Evolutionary conservation across 1,284 basidiomycete species (phyloP).

Genomic region (Boletus austroedulis): DNA sequence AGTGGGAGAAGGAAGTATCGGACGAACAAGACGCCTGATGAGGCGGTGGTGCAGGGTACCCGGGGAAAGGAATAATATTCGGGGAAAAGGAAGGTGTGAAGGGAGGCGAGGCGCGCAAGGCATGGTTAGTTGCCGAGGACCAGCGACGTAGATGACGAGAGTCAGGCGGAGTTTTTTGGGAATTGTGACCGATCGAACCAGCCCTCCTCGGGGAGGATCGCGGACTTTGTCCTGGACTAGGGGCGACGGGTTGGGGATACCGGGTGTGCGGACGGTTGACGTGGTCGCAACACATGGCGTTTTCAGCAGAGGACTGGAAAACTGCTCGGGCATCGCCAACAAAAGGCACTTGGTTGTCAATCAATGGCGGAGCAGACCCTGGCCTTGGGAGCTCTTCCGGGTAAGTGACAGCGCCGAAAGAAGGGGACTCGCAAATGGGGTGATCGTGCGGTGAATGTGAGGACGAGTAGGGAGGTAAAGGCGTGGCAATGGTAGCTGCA

Average conservation of each 20-base stretch:
- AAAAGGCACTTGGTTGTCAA: constrained; percentile 30
- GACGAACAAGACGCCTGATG: constrained; percentile 7
- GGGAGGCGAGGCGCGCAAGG: constrained; percentile 26
- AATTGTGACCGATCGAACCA: constrained; percentile 35
- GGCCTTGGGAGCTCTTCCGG: constrained; percentile 26
- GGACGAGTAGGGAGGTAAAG: constrained; percentile 32
- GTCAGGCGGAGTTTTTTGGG: constrained; percentile 30
- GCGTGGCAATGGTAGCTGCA: constrained; percentile 29
- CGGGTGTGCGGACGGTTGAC: constrained; percentile 22
- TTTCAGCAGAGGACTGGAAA: constrained; percentile 14
- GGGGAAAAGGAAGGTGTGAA: constrained; percentile 17
- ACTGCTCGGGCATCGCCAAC: constrained; percentile 28
- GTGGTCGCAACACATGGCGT: constrained; percentile 17
- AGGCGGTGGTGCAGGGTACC: constrained; percentile 13
- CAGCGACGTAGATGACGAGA: constrained; percentile 34
- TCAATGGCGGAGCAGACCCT: constrained; percentile 33
- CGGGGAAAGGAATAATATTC: constrained; percentile 19
- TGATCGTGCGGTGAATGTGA: constrained; percentile 35
- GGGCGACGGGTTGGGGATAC: constrained; percentile 22
- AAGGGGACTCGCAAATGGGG: constrained; percentile 23
- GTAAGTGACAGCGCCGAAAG: constrained; percentile 24
- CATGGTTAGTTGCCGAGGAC: constrained; percentile 34
- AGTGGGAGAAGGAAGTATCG: constrained; percentile 18
- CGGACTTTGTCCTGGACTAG: constrained; percentile 28
- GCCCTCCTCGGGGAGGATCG: constrained; percentile 36